Evolutionary conservation across 2,329 filamentous ascomycete species (phyloP).

Genomic region (Alternaria ventricosa): DNA sequence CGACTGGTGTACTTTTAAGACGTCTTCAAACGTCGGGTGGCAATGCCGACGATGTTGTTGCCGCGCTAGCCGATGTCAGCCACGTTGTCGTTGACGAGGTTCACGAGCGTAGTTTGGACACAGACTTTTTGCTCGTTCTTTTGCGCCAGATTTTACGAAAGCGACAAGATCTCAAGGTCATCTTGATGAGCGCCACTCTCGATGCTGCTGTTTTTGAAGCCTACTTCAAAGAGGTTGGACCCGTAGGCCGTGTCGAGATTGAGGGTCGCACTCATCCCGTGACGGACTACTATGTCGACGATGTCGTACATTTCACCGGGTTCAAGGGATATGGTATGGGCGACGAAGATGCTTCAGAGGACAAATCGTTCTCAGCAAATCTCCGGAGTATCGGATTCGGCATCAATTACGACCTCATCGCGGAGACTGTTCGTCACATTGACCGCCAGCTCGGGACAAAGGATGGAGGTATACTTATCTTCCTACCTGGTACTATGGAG

Average conservation of each 20-base stretch:
- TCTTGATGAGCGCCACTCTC: conserved; percentile 95
- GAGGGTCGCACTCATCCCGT: conserved; percentile 89
- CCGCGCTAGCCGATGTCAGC: conserved; percentile 85
- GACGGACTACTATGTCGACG: conserved; percentile 86
- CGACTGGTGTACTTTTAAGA: conserved; percentile 88
- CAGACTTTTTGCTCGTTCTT: conserved; percentile 89
- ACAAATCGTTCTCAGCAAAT: conserved; percentile 51
- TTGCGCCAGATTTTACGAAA: conserved; percentile 79
- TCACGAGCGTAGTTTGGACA: conserved; percentile 92
- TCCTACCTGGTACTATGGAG: conserved; percentile 89
- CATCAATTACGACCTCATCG: conserved; percentile 90
- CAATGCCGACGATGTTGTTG: conserved; percentile 77
- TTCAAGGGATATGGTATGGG: conserved; percentile 62
- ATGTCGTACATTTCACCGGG: conserved; percentile 79
- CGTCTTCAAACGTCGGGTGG: conserved; percentile 90
- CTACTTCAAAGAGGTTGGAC: conserved; percentile 77
- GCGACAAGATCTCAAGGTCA: conserved; percentile 81
- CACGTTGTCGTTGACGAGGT: conserved; percentile 97
- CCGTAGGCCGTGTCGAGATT: conserved; percentile 84
- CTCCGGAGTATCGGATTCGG: conserved; percentile 66
- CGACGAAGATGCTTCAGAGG: conserved; percentile 60
- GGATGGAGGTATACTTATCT: conserved; percentile 91
- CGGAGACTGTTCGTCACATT: conserved; percentile 79
- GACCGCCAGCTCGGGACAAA: conserved; percentile 76
- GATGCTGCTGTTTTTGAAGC: conserved; percentile 84